phyloP scores from a whole-genome alignment of 176 grass and related monocot species.

The Oryza glumipatula region DNA sequence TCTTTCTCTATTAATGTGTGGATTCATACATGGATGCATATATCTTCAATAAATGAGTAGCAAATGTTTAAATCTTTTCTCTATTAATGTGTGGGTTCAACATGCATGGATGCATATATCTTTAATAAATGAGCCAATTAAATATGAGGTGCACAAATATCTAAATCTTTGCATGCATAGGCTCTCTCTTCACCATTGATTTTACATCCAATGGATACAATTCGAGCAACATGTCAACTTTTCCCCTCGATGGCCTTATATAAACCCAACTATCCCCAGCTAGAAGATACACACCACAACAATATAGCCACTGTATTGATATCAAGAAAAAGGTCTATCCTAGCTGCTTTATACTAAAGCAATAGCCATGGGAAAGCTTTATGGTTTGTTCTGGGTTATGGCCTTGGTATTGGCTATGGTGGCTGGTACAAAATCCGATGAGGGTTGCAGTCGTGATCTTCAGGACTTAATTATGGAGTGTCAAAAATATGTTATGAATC shows the following conservation, averaged over 20 bases:
- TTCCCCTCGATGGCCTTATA: not conserved
- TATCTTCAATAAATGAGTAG: not conserved
- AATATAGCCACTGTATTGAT: not conserved
- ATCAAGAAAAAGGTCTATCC: not conserved
- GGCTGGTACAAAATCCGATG: not conserved
- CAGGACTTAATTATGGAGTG: not conserved
- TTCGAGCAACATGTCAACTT: too few relatives aligned
- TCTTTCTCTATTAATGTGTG: not conserved
- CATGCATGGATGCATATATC: too few relatives aligned
- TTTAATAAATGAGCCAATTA: not conserved
- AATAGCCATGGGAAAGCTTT: constrained; percentile 24
- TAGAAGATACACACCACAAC: not conserved
- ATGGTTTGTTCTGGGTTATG: constrained; percentile 16
- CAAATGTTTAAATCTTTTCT: too few relatives aligned
- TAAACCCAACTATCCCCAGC: not conserved
- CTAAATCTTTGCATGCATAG: not conserved
- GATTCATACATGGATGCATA: not conserved
- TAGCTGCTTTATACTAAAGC: not conserved
- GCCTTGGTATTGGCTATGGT: not conserved
- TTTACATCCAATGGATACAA: not conserved
- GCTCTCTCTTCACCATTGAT: not conserved
- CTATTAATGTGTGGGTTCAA: not conserved
- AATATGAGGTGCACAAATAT: not conserved
- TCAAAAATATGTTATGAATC: constrained; percentile 34
- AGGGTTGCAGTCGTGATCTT: not conserved